These are phyloP conservation scores for Platismatia glauca DNA, from an alignment of 495 filamentous ascomycete species.

Conservation along the genomic window DNA sequence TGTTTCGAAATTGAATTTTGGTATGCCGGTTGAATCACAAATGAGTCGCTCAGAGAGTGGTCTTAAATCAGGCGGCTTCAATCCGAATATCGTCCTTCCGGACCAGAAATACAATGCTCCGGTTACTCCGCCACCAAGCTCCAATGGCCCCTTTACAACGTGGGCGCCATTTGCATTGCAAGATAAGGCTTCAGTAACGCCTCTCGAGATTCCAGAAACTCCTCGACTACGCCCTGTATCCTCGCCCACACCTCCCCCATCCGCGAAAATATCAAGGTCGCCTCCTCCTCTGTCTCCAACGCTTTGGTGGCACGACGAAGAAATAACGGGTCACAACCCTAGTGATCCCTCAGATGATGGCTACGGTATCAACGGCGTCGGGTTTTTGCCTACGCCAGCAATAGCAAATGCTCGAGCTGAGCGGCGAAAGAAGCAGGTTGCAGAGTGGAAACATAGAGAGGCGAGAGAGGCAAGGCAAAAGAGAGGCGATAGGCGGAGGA, in stretches of 20 bases:
- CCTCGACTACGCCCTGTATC: conserved; percentile 16
- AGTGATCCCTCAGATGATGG: conserved; percentile 68
- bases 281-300: conserved; percentile 43
- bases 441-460: conserved; percentile 75
- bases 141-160: conserved; percentile 27
- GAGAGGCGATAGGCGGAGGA: conserved; percentile 56
- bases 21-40: conserved; percentile 14
- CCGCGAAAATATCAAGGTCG: conserved; percentile 24
- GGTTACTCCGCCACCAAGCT: conserved; percentile 32
- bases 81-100: conserved; percentile 12
- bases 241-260: conserved; percentile 13
- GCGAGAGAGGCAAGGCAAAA: conserved; percentile 72
- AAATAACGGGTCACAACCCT: conserved; percentile 75
- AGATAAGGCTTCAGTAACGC: background rate
- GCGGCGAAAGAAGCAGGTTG: conserved; percentile 70
- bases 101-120: background rate
- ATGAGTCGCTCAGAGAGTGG: background rate
- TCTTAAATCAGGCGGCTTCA: conserved; percentile 4
- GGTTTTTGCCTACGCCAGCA: conserved; percentile 79
- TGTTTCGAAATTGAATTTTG: conserved; percentile 25
- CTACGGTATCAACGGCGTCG: conserved; percentile 80
- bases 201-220: conserved; percentile 20
- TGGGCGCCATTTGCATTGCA: conserved; percentile 18
- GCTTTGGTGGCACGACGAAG: conserved; percentile 73
- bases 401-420: conserved; percentile 68